phyloP scores from a whole-genome alignment of 352 stramenopile genomes.

The Phytopythium oedochilum region DNA sequence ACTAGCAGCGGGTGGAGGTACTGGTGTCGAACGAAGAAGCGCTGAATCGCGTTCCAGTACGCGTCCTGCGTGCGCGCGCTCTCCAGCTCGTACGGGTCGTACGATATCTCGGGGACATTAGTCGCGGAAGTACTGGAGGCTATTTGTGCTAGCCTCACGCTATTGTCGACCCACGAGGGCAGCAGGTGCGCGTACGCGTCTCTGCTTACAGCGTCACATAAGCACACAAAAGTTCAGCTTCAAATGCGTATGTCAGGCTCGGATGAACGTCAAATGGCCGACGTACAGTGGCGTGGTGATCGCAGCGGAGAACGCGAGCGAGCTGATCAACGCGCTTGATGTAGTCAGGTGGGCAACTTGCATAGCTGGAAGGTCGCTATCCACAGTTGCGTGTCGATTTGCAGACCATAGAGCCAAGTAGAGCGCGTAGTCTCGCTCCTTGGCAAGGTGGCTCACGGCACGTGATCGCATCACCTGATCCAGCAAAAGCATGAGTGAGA shows the following conservation, averaged over 20 bases:
- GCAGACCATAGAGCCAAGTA: constrained; percentile 48
- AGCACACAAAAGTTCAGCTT: neutral
- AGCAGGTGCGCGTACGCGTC: constrained; percentile 29
- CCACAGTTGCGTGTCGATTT: constrained; percentile 1
- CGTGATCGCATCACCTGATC: constrained; percentile 62
- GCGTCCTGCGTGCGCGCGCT: constrained; percentile 58
- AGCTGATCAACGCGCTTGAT: neutral
- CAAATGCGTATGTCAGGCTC: neutral
- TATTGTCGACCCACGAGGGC: constrained; percentile 35
- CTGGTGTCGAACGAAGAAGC: constrained; percentile 44
- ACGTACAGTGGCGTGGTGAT: neutral
- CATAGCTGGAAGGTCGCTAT: neutral
- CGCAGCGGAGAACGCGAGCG: neutral
- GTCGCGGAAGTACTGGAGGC: constrained; percentile 1
- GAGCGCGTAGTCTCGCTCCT: constrained; percentile 62
- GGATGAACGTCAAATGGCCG: neutral
- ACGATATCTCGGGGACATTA: constrained; percentile 13
- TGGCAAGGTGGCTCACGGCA: constrained; percentile 46
- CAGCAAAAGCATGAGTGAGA: neutral
- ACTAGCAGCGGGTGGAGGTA: constrained; percentile 64
- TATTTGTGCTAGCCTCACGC: constrained; percentile 14
- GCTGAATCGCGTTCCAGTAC: constrained; percentile 82
- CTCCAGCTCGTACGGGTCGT: constrained; percentile 69
- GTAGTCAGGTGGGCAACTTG: neutral
- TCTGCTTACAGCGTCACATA: constrained; percentile 9